Base-by-base conservation (phyloP, 2,329 filamentous ascomycete genomes). In the Ophiognomonia clavigignenti-juglandacearum region DNA sequence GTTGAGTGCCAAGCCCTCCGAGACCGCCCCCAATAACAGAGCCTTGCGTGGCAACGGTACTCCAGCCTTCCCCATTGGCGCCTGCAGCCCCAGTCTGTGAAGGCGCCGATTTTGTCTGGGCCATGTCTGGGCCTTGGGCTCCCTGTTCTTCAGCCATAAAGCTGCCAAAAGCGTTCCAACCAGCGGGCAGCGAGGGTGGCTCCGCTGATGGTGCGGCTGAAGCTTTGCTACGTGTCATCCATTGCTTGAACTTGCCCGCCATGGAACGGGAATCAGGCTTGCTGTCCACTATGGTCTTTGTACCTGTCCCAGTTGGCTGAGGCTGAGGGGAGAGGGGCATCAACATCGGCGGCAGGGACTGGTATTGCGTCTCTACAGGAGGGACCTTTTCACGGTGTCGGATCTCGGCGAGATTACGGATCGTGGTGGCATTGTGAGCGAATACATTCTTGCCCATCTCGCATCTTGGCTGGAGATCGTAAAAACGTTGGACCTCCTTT, bases 371-470 rank as follows among this genome's bases (percentile, higher is more conserved):
- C 14, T 48, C 40, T 16, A 43, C 16, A 5, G 27, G 19, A 38
- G 39, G 39, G 18, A 48, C 14, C 6, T 39, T 41, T 31, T 52
- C 46, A 10, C 29, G 46, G 23, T 34, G 22, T 7, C 50, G 42
- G 23, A 52, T 37, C 16, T 52, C 50, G 38, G 42, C 46, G 13
- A 49, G 35, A 18, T 52, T 52, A 19, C 50, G 50, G 19, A 52
- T 42, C 8, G 39, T 34, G 20, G 50, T 49, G 13, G 24, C 42
- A 23, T 48, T 48, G 36, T 45, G 50, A n/a, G 37, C 24, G 29
- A 49, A 11, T 20, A 52, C 32, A 2, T 43, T n/a, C 3, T 36
- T 29, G 4, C 37, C 18, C 11, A 36, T 43, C n/a, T 49, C 47
- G 14, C 16, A 16, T 18, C 27, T 32, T 3, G 10, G 11, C 22